phyloP scores from a whole-genome alignment of 306 rosid genomes.

The Hippophae gyantsensis region DNA sequence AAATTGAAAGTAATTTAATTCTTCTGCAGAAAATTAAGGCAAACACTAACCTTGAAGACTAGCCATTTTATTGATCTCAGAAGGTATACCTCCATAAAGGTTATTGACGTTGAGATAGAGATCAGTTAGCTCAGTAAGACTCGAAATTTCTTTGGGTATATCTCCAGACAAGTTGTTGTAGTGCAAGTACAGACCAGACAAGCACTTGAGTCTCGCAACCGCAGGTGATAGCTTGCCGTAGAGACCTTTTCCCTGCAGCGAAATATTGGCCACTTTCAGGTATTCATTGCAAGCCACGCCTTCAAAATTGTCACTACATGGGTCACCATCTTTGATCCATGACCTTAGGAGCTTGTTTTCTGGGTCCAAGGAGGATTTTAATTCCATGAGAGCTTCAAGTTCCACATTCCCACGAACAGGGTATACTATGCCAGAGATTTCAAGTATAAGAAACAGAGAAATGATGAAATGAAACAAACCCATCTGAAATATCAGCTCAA shows the following conservation, averaged over 20 bases:
- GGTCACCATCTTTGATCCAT: slow-evolving; percentile 67
- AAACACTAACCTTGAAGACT: slow-evolving; percentile 69
- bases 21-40: no score
- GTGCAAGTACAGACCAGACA: slow-evolving; percentile 78
- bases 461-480: slow-evolving; percentile 15
- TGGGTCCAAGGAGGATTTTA: slow-evolving; percentile 79
- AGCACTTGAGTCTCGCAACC: slow-evolving; percentile 59
- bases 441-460: slow-evolving; percentile 20
- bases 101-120: slow-evolving; percentile 76
- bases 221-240: slow-evolving; percentile 69
- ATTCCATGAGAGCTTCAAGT: slow-evolving; percentile 57
- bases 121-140: slow-evolving; percentile 58
- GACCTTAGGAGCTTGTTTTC: slow-evolving; percentile 53
- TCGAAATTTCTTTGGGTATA: slow-evolving; percentile 68
- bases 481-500: slow-evolving; percentile 31
- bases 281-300: slow-evolving; percentile 79
- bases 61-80: slow-evolving; percentile 49
- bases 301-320: slow-evolving; percentile 60
- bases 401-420: slow-evolving; percentile 57
- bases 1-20: no score
- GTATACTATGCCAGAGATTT: slow-evolving; percentile 4
- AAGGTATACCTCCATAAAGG: slow-evolving; percentile 66
- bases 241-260: slow-evolving; percentile 84
- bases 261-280: slow-evolving; percentile 63
- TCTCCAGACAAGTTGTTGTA: slow-evolving; percentile 71